Evolutionary conservation across 2,329 filamentous ascomycete genomes (phyloP).

Genomic region (Eutypella sp.): DNA sequence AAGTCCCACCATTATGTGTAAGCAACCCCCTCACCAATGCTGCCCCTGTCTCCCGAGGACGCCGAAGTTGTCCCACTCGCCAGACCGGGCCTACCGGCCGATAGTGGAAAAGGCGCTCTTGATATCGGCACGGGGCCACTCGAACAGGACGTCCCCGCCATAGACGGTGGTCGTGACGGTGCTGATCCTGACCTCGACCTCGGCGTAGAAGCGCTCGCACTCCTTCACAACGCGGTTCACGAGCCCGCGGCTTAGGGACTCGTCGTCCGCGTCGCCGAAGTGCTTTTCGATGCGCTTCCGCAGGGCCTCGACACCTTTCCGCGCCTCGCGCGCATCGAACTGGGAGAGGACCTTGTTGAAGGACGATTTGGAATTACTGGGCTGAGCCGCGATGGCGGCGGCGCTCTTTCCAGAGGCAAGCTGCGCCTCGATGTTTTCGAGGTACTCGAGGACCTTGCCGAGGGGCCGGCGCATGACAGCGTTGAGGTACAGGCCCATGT

Average conservation of each 20-base stretch:
- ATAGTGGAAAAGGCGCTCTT: slow-evolving; percentile 48
- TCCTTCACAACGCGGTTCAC: slow-evolving; percentile 54
- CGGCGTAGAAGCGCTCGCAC: slow-evolving; percentile 58
- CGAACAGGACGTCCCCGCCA: slow-evolving; percentile 58
- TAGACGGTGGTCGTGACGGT: slow-evolving; percentile 59
- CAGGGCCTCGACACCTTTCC: slow-evolving; percentile 83
- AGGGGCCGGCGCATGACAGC: slow-evolving; percentile 85
- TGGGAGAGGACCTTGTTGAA: slow-evolving; percentile 82
- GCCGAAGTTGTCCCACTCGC: slow-evolving; percentile 14
- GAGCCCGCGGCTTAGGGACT: slow-evolving; percentile 54
- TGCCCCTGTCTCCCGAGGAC: slow-evolving; percentile 2
- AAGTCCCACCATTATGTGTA: too few species aligned
- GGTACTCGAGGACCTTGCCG: slow-evolving; percentile 84
- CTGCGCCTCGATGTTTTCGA: slow-evolving; percentile 81
- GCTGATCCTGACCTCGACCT: slow-evolving; percentile 57
- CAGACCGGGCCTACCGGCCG: slow-evolving; percentile 25
- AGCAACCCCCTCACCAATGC: neutral
- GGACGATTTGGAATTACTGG: slow-evolving; percentile 73
- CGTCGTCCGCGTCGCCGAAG: slow-evolving; percentile 84
- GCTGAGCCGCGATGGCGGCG: slow-evolving; percentile 66
- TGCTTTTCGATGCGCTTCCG: slow-evolving; percentile 95
- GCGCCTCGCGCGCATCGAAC: slow-evolving; percentile 79
- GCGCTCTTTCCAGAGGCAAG: slow-evolving; percentile 55
- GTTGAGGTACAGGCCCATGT: slow-evolving; percentile 80
- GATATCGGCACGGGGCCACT: slow-evolving; percentile 62